Evolutionary conservation across 805 yeast species (phyloP).

Genomic region (Starmerella etchellsii): DNA sequence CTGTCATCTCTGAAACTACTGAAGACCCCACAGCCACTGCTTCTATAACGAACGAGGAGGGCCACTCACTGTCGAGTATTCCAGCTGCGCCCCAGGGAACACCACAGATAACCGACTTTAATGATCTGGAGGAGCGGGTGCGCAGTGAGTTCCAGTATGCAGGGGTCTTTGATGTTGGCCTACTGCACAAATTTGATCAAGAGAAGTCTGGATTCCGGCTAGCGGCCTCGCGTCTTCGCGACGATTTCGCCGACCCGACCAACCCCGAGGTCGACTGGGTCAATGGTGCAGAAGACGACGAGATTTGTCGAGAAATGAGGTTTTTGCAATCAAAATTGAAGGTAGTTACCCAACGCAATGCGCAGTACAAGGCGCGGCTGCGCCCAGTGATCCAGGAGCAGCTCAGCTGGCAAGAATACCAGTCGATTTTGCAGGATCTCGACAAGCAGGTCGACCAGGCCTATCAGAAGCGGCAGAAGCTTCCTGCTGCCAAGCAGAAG

Average conservation of each 20-base stretch:
- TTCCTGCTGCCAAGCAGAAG: conserved; percentile 41
- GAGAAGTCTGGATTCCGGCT: conserved; percentile 21
- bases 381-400: conserved; percentile 72
- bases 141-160: conserved; percentile 79
- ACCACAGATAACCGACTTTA: conserved; percentile 50
- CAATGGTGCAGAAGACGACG: conserved; percentile 79
- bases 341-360: conserved; percentile 48
- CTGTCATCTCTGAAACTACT: conserved; percentile 38
- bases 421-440: conserved; percentile 77
- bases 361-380: conserved; percentile 49
- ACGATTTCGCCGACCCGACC: conserved; percentile 18
- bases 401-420: conserved; percentile 88
- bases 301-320: conserved; percentile 74
- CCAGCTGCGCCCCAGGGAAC: conserved; percentile 27
- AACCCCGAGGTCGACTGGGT: conserved; percentile 53
- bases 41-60: neutral
- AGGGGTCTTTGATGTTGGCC: conserved; percentile 49
- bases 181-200: conserved; percentile 25
- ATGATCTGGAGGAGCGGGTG: conserved; percentile 72
- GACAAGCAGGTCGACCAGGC: conserved; percentile 97
- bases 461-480: conserved; percentile 67
- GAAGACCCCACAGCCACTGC: neutral
- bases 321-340: conserved; percentile 54
- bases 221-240: conserved; percentile 15
- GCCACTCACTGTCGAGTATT: conserved; percentile 10